These are phyloP conservation scores for Sisymbrium irio DNA, from an alignment of 345 rosid genomes.

Conservation along the genomic window DNA sequence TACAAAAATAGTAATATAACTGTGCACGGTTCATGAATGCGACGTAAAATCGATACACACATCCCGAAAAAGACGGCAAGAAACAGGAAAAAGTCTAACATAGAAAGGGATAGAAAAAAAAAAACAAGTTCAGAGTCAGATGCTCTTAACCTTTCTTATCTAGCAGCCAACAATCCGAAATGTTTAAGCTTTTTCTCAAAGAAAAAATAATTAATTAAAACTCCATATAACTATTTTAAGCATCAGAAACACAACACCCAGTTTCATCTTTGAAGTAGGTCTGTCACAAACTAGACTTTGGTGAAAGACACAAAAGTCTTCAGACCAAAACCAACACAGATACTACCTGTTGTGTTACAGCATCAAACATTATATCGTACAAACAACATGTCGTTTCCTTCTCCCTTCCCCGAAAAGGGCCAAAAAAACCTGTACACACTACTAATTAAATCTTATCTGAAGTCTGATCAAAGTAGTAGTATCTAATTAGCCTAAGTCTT, in stretches of 20 bases:
- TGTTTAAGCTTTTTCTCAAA: not conserved
- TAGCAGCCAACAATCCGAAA: not conserved
- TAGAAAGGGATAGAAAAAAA: not conserved
- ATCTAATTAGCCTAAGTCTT: conserved; percentile 19
- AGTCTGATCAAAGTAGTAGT: not conserved
- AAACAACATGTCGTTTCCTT: conserved; percentile 22
- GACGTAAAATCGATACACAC: conserved; percentile 20
- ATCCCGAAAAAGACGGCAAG: conserved; percentile 13
- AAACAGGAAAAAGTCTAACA: conserved; percentile 3
- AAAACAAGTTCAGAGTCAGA: not conserved
- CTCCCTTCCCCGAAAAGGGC: conserved; percentile 1
- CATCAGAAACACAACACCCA: not conserved
- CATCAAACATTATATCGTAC: not conserved
- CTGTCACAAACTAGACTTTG: not conserved
- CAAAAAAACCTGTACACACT: conserved; percentile 14
- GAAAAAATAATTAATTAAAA: not conserved
- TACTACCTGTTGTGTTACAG: conserved; percentile 9
- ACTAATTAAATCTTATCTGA: not conserved
- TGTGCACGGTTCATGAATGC: conserved; percentile 27
- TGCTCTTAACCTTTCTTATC: not conserved
- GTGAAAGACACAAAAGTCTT: not conserved
- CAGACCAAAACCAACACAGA: conserved; percentile 1
- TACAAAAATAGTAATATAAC: not conserved
- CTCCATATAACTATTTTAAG: conserved; percentile 2
- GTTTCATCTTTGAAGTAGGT: not conserved